phyloP scores from a whole-genome alignment of 495 filamentous ascomycete species.

The Penicillium steckii region DNA sequence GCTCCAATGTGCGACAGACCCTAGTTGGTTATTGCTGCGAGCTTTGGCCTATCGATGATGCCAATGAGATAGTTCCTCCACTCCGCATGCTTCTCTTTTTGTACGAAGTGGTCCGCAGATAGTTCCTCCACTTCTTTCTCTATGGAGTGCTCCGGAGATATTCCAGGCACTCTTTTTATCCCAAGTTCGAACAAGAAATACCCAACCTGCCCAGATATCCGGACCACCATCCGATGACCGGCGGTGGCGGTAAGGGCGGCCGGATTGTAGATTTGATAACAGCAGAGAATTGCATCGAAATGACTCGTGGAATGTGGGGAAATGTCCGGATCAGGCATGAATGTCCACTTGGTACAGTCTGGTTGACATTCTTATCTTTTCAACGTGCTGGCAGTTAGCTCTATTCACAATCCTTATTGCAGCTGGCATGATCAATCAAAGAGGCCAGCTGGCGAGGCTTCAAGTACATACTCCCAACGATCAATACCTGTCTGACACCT shows the following conservation, averaged over 20 bases:
- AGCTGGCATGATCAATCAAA: not conserved
- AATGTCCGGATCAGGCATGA: constrained; percentile 1
- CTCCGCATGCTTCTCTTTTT: too few relatives aligned
- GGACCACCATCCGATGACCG: not conserved
- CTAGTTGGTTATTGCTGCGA: too few relatives aligned
- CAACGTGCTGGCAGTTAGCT: too few relatives aligned
- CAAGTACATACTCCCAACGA: not conserved
- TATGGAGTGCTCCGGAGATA: too few relatives aligned
- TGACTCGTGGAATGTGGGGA: not conserved
- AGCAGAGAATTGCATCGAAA: not conserved
- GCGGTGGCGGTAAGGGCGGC: constrained; percentile 5
- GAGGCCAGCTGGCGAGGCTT: not conserved
- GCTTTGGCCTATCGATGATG: too few relatives aligned
- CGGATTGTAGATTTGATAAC: not conserved
- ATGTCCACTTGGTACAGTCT: constrained; percentile 3
- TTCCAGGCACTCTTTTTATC: too few relatives aligned
- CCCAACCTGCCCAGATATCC: not conserved
- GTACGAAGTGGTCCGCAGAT: too few relatives aligned
- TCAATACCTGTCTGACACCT: not conserved
- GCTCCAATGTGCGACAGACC: too few relatives aligned
- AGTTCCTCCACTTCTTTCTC: too few relatives aligned
- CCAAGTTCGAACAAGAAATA: too few relatives aligned
- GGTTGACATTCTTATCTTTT: not conserved
- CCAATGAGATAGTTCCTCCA: too few relatives aligned
- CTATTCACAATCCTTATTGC: too few relatives aligned